Percentiles rank a stretch among this genome's conserved stretches.
Evolutionary conservation across 495 filamentous ascomycete species (phyloP).

Genomic region (Platismatia glauca): DNA sequence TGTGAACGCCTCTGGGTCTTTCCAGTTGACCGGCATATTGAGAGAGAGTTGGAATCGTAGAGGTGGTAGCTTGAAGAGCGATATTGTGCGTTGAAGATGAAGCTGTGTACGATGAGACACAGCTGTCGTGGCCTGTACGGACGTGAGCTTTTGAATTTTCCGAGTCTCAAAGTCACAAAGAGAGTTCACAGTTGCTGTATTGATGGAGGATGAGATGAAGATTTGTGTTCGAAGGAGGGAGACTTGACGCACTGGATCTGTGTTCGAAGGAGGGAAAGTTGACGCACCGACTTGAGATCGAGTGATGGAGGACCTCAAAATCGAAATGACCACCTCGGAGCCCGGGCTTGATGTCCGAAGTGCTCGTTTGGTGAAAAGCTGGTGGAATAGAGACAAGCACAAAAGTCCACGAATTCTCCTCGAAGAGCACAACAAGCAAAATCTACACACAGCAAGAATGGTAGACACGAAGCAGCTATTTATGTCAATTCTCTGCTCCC

Average conservation of each 20-base stretch:
- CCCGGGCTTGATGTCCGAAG: neutral
- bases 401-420: neutral
- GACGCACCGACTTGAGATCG: too few relatives aligned
- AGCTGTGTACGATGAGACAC: neutral
- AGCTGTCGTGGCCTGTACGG: slow-evolving; percentile 5
- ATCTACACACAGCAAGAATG: neutral
- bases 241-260: too few relatives aligned
- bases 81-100: neutral
- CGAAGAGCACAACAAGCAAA: neutral
- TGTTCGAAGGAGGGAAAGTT: too few relatives aligned
- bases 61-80: neutral
- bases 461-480: neutral
- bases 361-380: neutral
- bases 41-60: neutral
- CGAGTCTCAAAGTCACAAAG: neutral
- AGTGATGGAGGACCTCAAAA: too few relatives aligned
- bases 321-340: neutral
- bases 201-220: too few relatives aligned
- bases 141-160: neutral
- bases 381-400: neutral
- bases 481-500: neutral
- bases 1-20: slow-evolving; percentile 23
- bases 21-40: slow-evolving; percentile 38
- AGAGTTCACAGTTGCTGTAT: neutral
- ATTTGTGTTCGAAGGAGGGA: too few relatives aligned